Conservation (phyloP, 768 basidiomycete genomes). For the Mycena haematopus region DNA sequence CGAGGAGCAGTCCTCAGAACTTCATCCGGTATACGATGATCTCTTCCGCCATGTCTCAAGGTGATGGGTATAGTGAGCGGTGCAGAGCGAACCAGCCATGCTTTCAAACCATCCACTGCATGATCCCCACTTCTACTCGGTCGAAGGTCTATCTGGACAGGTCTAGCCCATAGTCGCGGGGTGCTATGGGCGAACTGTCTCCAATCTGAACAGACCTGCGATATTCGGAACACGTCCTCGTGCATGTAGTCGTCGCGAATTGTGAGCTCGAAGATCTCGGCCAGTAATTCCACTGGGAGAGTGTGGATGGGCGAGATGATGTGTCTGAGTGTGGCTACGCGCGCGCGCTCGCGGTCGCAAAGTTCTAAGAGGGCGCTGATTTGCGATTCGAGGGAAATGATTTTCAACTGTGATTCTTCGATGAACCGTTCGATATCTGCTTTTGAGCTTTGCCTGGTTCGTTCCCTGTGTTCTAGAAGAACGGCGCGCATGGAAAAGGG, state of each 20-base stretch:
- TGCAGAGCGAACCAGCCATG: neutral
- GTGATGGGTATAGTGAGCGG: neutral
- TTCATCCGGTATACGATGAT: neutral
- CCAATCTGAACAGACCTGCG: neutral
- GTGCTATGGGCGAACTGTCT: neutral
- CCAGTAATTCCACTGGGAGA: neutral
- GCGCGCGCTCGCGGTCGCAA: too few relatives aligned
- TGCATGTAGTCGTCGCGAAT: neutral
- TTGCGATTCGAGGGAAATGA: neutral
- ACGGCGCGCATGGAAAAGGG: too few relatives aligned
- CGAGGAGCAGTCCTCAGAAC: neutral
- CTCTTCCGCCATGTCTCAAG: neutral
- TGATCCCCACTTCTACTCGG: neutral
- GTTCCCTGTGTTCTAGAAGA: too few relatives aligned
- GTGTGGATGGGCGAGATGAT: too few relatives aligned
- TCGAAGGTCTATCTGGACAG: neutral
- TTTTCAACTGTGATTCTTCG: neutral
- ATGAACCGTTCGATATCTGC: neutral
- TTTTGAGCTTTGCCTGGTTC: neutral
- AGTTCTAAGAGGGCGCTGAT: too few relatives aligned
- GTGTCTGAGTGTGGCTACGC: too few relatives aligned
- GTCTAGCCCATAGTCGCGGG: slow-evolving; percentile 2
- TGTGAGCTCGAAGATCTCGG: neutral
- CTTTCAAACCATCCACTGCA: neutral
- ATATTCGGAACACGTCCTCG: neutral